phyloP scores from a whole-genome alignment of 345 rosid genomes.

The Orychophragmus violaceus region DNA sequence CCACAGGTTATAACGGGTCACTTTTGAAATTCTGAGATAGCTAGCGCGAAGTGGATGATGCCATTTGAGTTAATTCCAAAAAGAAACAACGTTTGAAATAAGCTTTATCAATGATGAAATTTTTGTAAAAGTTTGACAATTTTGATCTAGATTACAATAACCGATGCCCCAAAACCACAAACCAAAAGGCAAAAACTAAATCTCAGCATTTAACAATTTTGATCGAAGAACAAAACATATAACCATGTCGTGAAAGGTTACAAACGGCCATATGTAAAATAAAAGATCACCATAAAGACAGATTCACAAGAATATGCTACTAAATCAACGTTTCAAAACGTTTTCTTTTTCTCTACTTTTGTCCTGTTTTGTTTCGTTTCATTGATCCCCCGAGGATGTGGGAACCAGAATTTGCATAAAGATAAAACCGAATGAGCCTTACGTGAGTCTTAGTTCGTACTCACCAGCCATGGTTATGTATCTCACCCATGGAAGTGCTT shows the following conservation, averaged over 20 bases:
- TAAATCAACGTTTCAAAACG: neutral
- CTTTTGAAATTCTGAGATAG: neutral
- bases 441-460: conserved; percentile 77
- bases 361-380: neutral
- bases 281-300: neutral
- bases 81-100: neutral
- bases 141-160: neutral
- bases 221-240: neutral
- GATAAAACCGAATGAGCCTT: conserved; percentile 11
- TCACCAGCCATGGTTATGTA: conserved; percentile 98
- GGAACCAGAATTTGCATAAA: neutral
- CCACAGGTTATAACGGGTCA: neutral
- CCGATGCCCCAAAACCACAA: neutral
- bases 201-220: neutral
- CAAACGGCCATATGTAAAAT: neutral
- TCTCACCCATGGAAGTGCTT: conserved; percentile 97
- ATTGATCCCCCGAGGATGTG: neutral
- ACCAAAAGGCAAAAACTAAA: neutral
- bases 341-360: neutral
- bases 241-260: neutral
- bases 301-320: conserved; percentile 18
- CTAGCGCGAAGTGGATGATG: neutral
- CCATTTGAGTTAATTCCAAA: neutral
- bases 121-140: neutral
- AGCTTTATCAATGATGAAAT: neutral